These are phyloP conservation scores for Terfezia boudieri DNA, from an alignment of 495 filamentous ascomycete genomes.

Conservation along the genomic window DNA sequence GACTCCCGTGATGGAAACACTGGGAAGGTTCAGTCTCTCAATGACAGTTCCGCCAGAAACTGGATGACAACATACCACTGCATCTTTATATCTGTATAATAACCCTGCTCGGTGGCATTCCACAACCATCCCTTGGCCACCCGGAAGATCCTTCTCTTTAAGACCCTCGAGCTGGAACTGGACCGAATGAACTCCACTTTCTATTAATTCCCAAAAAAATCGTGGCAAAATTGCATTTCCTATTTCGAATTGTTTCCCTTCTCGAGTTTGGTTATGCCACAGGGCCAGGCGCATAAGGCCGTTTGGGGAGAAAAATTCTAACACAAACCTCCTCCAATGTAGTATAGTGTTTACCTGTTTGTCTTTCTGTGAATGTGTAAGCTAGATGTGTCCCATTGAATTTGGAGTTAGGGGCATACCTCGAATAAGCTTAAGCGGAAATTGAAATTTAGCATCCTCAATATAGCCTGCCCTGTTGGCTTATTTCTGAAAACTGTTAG, in stretches of 20 bases:
- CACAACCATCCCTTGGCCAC: conserved; percentile 28
- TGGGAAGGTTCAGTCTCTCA: conserved; percentile 5
- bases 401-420: conserved; percentile 25
- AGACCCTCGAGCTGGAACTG: conserved; percentile 37
- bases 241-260: conserved; percentile 43
- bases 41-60: background rate
- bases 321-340: conserved; percentile 42
- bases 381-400: conserved; percentile 35
- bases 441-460: conserved; percentile 10
- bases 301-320: conserved; percentile 34
- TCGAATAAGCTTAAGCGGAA: conserved; percentile 16
- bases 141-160: conserved; percentile 26
- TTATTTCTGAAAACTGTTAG: background rate
- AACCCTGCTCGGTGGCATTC: conserved; percentile 29
- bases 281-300: conserved; percentile 36
- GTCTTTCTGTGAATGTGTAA: conserved; percentile 25
- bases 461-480: background rate
- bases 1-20: conserved; percentile 28
- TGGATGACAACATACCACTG: background rate
- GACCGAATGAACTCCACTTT: conserved; percentile 40
- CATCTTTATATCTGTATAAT: conserved; percentile 36
- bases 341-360: conserved; percentile 27
- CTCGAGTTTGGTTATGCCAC: conserved; percentile 23
- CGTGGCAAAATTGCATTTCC: conserved; percentile 36
- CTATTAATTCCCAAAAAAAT: conserved; percentile 42